Base-by-base conservation (phyloP, 2,329 filamentous ascomycete genomes). In the Xylariaceae sp. region DNA sequence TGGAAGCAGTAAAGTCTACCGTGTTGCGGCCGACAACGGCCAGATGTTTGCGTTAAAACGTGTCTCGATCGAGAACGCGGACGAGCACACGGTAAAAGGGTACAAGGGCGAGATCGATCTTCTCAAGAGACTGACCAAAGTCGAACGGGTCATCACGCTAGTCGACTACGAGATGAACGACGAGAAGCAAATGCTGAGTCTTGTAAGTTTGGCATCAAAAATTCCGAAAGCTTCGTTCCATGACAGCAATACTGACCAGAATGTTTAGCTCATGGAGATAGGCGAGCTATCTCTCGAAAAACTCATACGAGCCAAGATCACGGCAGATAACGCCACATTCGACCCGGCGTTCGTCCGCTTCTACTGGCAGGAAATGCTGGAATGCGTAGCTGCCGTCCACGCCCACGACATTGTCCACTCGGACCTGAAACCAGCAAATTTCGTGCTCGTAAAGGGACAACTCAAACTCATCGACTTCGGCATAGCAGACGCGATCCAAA, bases 291-390 rank as follows among this genome's bases (percentile, higher is more conserved):
- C 99, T 71, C 81, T 99, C 66, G 88, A 95, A 67, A 89, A 87
- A 53, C 84, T 97, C 51, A 80, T 99, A 60, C 86, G 85, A 37
- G 81, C 85, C 60, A 84, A 85, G 7, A 76, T 89, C 65, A 89
- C 85, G 65, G 81, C 78, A 0, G 86, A 91, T 57, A 83, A 87
- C 51, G 83, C 88, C 40, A 82, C 80, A 56, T 87, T 99, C 57
- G 94, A 99, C 68, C 80, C 89, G 1, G 88, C 87, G 51, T 96
- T 97, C 70, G 90, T 94, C 9, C 87, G 94, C n/a, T 95, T 89
- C 73, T 96, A 96, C 76, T 99, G 94, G 94, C 94, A 95, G 71
- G 94, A 99, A 73, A 99, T 99, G 94, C 85, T 99, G 19, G 91
- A 96, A 70, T 97, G 94, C 68, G 84, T 99, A 4, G 83, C 89